Conservation (phyloP, 805 yeast species). For the Metahyphopichia silvanorum region DNA sequence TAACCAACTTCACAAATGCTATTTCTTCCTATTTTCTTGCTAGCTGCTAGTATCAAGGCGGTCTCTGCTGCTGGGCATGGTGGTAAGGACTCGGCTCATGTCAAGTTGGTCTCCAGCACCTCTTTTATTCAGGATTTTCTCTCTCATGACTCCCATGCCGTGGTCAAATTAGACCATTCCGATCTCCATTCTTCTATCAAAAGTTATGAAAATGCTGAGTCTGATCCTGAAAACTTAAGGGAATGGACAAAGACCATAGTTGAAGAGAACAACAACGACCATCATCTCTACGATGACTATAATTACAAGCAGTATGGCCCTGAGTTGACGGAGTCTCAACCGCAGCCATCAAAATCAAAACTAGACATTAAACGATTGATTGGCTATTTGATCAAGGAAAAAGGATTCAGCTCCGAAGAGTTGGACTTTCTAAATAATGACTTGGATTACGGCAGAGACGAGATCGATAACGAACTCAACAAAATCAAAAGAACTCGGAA, state of each 20-base stretch:
- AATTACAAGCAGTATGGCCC: slow-evolving; percentile 13
- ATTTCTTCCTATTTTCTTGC: too few relatives aligned
- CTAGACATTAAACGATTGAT: slow-evolving; percentile 28
- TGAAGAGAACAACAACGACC: slow-evolving; percentile 9
- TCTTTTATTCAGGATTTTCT: slow-evolving; percentile 8
- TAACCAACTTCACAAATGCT: too few relatives aligned
- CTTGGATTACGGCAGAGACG: slow-evolving; percentile 34
- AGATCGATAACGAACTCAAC: slow-evolving; percentile 35
- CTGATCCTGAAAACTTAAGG: slow-evolving; percentile 20
- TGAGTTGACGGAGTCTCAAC: slow-evolving; percentile 3
- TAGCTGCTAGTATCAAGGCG: too few relatives aligned
- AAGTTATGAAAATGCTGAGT: slow-evolving; percentile 22
- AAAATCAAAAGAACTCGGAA: slow-evolving; percentile 15
- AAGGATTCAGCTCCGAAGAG: slow-evolving; percentile 25
- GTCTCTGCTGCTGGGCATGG: too few relatives aligned
- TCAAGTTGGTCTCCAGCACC: neutral
- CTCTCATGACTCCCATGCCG: slow-evolving; percentile 2
- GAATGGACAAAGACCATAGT: slow-evolving; percentile 19
- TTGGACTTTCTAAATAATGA: slow-evolving; percentile 24
- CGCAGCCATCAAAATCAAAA: slow-evolving; percentile 8
- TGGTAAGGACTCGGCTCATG: too few relatives aligned
- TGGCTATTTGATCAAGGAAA: slow-evolving; percentile 23
- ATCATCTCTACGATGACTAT: slow-evolving; percentile 14
- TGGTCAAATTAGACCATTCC: slow-evolving; percentile 5
- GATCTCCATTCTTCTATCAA: slow-evolving; percentile 20